Base-by-base conservation (phyloP, 1,284 basidiomycete species). In the Abortiporus biennis region DNA sequence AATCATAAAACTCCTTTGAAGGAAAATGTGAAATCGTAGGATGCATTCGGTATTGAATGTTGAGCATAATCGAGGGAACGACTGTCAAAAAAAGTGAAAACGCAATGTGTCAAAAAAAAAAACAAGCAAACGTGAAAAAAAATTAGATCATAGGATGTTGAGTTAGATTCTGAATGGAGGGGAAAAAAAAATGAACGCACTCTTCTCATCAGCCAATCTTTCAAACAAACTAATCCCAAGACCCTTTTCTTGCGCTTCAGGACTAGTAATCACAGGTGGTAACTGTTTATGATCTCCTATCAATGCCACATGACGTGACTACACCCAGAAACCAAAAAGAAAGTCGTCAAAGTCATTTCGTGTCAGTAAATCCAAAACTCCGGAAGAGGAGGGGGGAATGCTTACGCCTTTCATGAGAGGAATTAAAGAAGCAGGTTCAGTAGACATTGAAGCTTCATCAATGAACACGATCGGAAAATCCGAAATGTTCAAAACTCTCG, bases 211-310 rank as follows among this genome's bases (percentile, higher is more conserved):
- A 12, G 88, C 87, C 38, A 97, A 68, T 22, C 93, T 71, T 62
- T 97, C 93, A 52, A 97, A 97, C 21, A 97, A 69, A 63, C 88
- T 92, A 15, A 79, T 75, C 1, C 80, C 81, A 13, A 94, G 68
- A 1, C 89, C 91, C 16, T 78, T 76, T 15, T 71, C 64, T 54
- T 78, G 73, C 1, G 86, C 89, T 54, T 85, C 78, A 29, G 71
- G 69, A 51, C 80, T 87, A 6, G 78, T 72, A 47, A 95, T 90
- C 42, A 96, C 80, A 0, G 94, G 92, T 16, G 93, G 91, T n/a
- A 96, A 71, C 60, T 97, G 94, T 60, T 94, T 94, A 64, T 97
- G 94, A 65, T 97, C 94, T 22, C 93, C 94, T 48, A 97, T 94
- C 40, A 97, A 77, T 3, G 88, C 80, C 23, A 92, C 71, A 53